Percentiles rank a stretch among this genome's conserved stretches.
phyloP scores from a whole-genome alignment of 1,284 basidiomycete species.

The Rhodotorula mucilaginosa region DNA sequence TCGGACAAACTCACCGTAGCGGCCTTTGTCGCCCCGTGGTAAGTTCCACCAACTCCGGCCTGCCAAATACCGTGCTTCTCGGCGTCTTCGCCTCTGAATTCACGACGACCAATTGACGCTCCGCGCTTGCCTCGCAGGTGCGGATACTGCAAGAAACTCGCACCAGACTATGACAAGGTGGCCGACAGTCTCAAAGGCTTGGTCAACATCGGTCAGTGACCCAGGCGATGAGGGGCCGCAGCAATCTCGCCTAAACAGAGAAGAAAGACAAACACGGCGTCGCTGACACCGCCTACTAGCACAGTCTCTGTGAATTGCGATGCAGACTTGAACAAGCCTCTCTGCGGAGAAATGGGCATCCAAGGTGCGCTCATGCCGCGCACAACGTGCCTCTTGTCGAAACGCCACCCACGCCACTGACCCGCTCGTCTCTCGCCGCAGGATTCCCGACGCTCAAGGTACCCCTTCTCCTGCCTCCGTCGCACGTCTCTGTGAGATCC shows the following conservation, averaged over 20 bases:
- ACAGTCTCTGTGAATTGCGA: constrained; percentile 49
- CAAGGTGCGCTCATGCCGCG: constrained; percentile 41
- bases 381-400: not conserved
- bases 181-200: constrained; percentile 50
- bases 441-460: constrained; percentile 51
- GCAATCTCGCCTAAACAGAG: not conserved
- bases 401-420: not conserved
- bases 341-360: constrained; percentile 48
- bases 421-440: not conserved
- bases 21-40: constrained; percentile 51
- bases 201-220: constrained; percentile 47
- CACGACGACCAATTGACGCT: not conserved
- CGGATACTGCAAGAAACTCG: constrained; percentile 48
- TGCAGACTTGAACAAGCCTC: constrained; percentile 46
- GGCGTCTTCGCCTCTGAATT: too few relatives aligned
- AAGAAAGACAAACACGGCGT: too few relatives aligned
- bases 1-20: constrained; percentile 49
- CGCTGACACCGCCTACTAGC: not conserved
- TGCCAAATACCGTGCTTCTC: not conserved
- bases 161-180: constrained; percentile 49
- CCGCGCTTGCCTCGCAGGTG: constrained; percentile 13
- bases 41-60: constrained; percentile 8
- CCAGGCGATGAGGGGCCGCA: not conserved
- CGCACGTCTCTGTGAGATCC: too few relatives aligned
- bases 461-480: not conserved